Evolutionary conservation across 306 rosid species (phyloP), one percentile per base, ranked within the genome.

Genomic region (Urtica urens): DNA sequence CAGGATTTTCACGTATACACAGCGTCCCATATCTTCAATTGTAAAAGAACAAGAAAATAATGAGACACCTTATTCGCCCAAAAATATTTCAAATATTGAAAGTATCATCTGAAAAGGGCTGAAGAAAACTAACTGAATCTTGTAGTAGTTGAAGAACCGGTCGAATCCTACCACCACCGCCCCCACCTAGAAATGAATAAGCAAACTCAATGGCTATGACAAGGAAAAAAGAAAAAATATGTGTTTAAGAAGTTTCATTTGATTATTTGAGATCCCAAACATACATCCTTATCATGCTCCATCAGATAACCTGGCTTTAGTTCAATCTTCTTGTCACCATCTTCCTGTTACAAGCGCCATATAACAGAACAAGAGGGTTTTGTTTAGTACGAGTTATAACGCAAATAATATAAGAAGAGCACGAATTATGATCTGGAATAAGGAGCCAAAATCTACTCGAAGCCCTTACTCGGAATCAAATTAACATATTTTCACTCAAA

Each of bases 91-190:
- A n/a, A n/a, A n/a, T n/a, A n/a, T n/a, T n/a, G n/a, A 8, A 11
- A 41, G 30, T 41, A 49, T 24, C 21, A 20, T 35, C 10, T 19
- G 23, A 38, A 38, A 16, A 35, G 4, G n/a, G 40, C n/a, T 38
- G 13, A 33, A 20, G 61, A 67, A 41, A 63, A 62, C 99, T 85
- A 75, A 90, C 99, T 90, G 99, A 71, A 82, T 40, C 79, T 90
- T 90, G 67, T 81, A 82, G 85, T 90, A 90, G 84, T 90, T 90
- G 81, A 90, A 72, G 66, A 79, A 73, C 60, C 99, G 96, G 77
- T 90, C 99, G 66, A 90, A 90, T 38, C 99, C 99, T 63, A 90
- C 99, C 46, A 90, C 99, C 25, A 90, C 94, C 28, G 99, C 99
- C 57, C 96, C 99, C 58, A 90, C 96, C 99, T 90, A 12, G 34